phyloP scores from a whole-genome alignment of 106 monocot species.

The Dioscorea dumetorum region DNA sequence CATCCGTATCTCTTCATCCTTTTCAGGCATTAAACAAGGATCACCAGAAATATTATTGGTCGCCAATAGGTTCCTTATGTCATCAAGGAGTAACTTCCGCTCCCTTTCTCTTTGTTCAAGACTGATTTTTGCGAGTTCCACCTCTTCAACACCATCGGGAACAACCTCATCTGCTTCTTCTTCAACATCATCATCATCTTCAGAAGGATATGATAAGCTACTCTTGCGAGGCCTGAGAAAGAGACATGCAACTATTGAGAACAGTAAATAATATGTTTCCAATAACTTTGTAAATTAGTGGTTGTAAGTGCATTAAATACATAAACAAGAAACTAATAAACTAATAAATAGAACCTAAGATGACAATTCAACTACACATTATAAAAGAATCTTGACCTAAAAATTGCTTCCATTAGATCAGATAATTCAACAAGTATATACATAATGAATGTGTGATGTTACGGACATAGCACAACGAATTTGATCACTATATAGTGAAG shows the following conservation, averaged over 20 bases:
- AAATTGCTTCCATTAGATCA: too few relatives aligned
- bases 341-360: too few relatives aligned
- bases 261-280: too few relatives aligned
- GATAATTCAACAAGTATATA: too few relatives aligned
- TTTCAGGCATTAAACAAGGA: slow-evolving; percentile 14
- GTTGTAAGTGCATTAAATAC: too few relatives aligned
- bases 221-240: slow-evolving; percentile 72
- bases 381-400: too few relatives aligned
- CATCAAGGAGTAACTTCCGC: slow-evolving; percentile 76
- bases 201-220: slow-evolving; percentile 59
- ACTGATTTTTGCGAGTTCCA: slow-evolving; percentile 86
- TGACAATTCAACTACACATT: too few relatives aligned
- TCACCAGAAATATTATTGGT: slow-evolving; percentile 23
- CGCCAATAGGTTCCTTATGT: slow-evolving; percentile 55
- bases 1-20: slow-evolving; percentile 54
- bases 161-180: slow-evolving; percentile 92
- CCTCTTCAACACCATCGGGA: slow-evolving; percentile 97
- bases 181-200: slow-evolving; percentile 81
- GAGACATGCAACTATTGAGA: neutral
- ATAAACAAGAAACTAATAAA: too few relatives aligned
- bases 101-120: slow-evolving; percentile 86
- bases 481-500: too few relatives aligned
- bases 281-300: too few relatives aligned
- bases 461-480: too few relatives aligned
- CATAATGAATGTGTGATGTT: too few relatives aligned